A percentile compares a stretch with the other conserved stretches of the same genome.
phyloP scores from a whole-genome alignment of 768 basidiomycete genomes.

The Boletus subparvulus region DNA sequence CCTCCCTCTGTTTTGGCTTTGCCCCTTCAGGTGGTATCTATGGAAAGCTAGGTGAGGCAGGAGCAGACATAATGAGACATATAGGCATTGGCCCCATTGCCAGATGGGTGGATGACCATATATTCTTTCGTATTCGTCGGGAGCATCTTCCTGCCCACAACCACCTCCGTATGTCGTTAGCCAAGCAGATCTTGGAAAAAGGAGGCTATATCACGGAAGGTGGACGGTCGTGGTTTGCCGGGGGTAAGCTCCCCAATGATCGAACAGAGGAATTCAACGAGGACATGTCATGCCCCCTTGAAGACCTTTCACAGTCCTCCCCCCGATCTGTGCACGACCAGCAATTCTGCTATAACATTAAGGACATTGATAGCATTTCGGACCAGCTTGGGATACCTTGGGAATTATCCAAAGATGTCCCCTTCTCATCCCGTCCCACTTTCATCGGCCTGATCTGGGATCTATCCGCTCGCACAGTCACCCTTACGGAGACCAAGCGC shows the following conservation, averaged over 20 bases:
- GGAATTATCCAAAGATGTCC: conserved; percentile 1
- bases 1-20: too few species aligned
- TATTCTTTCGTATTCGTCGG: background rate
- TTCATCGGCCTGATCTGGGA: background rate
- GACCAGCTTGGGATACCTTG: background rate
- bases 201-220: background rate
- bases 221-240: background rate
- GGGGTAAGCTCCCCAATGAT: background rate
- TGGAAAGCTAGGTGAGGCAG: background rate
- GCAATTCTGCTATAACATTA: background rate
- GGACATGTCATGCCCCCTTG: background rate
- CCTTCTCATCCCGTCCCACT: background rate
- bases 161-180: background rate
- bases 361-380: background rate
- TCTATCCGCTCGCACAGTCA: fast-evolving
- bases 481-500: background rate
- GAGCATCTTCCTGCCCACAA: background rate
- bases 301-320: fast-evolving
- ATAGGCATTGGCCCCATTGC: background rate
- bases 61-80: background rate
- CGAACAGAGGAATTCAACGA: background rate
- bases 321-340: background rate
- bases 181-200: background rate
- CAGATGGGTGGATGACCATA: background rate
- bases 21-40: too few species aligned